phyloP scores from a whole-genome alignment of 2,329 filamentous ascomycete species.

The Pseudocercospora pini-densiflorae region DNA sequence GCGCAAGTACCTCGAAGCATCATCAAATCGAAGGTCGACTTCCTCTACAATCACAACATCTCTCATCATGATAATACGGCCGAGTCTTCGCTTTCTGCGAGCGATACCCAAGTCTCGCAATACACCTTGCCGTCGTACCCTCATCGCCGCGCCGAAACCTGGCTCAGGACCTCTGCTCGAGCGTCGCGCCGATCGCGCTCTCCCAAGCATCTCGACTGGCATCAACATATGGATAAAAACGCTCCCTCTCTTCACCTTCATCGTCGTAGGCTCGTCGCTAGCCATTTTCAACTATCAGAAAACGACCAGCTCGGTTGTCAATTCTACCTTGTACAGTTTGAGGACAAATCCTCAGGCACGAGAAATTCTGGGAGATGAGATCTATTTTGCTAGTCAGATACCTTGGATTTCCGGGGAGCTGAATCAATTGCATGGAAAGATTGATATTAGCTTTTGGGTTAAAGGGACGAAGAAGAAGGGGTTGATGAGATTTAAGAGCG shows the following conservation, averaged over 20 bases:
- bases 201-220: constrained; percentile 48
- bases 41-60: constrained; percentile 9
- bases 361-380: constrained; percentile 75
- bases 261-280: constrained; percentile 72
- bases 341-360: constrained; percentile 78
- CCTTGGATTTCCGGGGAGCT: constrained; percentile 67
- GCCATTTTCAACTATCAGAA: constrained; percentile 99
- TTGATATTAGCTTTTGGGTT: constrained; percentile 86
- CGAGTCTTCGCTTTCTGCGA: constrained; percentile 30
- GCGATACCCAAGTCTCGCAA: constrained; percentile 3
- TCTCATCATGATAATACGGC: constrained; percentile 30
- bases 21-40: not conserved
- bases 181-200: constrained; percentile 57
- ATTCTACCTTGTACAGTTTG: constrained; percentile 87
- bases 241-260: constrained; percentile 76
- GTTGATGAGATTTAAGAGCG: constrained; percentile 79
- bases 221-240: constrained; percentile 56
- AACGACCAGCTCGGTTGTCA: constrained; percentile 78
- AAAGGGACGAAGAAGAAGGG: constrained; percentile 74
- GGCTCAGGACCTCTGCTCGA: constrained; percentile 57
- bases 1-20: not conserved
- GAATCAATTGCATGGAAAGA: constrained; percentile 90
- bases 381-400: constrained; percentile 55
- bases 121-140: constrained; percentile 42
- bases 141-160: constrained; percentile 56